Base-by-base conservation (phyloP, 805 yeast genomes). In the Spathaspora boniae region DNA sequence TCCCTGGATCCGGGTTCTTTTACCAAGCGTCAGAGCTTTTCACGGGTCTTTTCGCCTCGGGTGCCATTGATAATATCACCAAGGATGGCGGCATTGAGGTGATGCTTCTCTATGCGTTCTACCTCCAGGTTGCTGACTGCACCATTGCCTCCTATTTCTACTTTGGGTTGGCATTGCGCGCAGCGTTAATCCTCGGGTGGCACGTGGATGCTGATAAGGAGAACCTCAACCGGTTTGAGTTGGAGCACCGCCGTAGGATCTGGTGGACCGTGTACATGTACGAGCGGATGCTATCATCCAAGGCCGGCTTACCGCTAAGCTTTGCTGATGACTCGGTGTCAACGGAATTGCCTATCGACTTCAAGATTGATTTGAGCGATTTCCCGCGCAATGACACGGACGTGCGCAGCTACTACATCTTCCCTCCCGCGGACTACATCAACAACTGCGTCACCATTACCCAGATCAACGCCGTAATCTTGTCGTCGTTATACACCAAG, bases 41-140 rank as follows among this genome's bases (percentile, higher is more conserved):
- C 49, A 80, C 89, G 1, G 87, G 86, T 1, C 55, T 84, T 15
- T 83, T 82, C 60, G 81, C 88, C 0, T 76, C 84, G 25, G 88
- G 88, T n/a, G 83, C 87, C 5, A 74, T 84, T 32, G 89, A 82
- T 51, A 82, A 81, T 47, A 76, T 80, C 36, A 82, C 87, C 1
- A 75, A 81, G 47, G 88, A 82, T 51, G 89, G 91, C 25, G 88
- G 89, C 40, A 74, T 84, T 16, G 94, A 84, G 53, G 87, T 82
- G 2, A 65, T 82, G 63, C 56, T 84, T 17, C 59, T 84, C 12
- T 83, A 83, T 58, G 91, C 91, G 0, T 84, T 84, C 49, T 84
- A 81, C 52, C 60, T 84, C 20, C 94, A 84, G 54, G 91, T 84
- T 18, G 91, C 91, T 0, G 94, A 84, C 52, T 82, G 88, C 50